Base-by-base conservation (phyloP, 495 filamentous ascomycete species). In the Tuber magnatum region DNA sequence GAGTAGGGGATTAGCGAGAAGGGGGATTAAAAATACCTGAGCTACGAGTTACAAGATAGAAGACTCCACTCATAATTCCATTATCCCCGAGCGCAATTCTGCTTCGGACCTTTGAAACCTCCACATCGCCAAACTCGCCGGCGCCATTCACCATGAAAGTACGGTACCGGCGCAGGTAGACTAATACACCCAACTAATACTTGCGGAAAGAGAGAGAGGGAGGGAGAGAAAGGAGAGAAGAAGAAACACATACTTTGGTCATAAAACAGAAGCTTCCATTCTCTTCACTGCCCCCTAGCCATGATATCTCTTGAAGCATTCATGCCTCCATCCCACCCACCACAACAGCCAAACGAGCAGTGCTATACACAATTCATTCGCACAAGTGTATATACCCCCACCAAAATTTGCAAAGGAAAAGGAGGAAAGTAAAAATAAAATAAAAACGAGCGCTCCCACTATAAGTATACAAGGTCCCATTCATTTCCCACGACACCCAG, bases 401-500 rank as follows among this genome's bases (percentile, higher is more conserved):
- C 46, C 24, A 56, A n/a, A 56, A 56, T 10, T 28, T 3, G 8
- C 24, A n/a, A 56, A 56, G 22, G 1, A 56, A 56, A 56, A n/a
- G 24, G 6, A 56, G 22, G 22, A 3, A 56, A n/a, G 48, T 56
- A 56, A n/a, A 10, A 56, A n/a, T n/a, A 22, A 56, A 56, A 22
- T 22, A n/a, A n/a, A n/a, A n/a, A n/a, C n/a, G n/a, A n/a, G n/a
- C n/a, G 24, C 24, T 56, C 48, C 24, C 7, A 1, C 22, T 56
- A 28, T n/a, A 10, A 10, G 24, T 68, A 71, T 69, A 61, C 69
- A 7, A 76, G 72, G 75, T 74, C 73, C 76, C 43, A 73, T 73
- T 46, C 24, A 43, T 72, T 40, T 40, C 39, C 12, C 43, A 18
- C 16, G 16, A 16, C 43, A 44, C 16, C 43, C 3, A 0, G 16